Conservation (phyloP, 2,329 filamentous ascomycete species). For the Zelopaecilomyces penicillatus region DNA sequence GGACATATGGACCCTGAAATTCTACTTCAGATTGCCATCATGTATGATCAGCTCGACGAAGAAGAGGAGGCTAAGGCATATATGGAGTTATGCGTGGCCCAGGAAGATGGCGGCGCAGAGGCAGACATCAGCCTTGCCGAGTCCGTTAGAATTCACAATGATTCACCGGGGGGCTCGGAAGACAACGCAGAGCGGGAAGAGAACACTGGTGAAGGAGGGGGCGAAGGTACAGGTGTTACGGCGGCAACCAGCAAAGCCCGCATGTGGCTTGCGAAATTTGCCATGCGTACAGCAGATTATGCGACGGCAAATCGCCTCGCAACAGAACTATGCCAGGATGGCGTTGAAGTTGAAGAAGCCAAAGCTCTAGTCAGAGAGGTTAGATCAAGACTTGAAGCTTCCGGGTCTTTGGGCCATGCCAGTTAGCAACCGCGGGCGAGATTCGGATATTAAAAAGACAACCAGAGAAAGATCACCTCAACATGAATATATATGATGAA, state of each 20-base stretch:
- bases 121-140: constrained; percentile 36
- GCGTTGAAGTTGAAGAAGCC: constrained; percentile 92
- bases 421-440: constrained; percentile 8
- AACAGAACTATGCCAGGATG: constrained; percentile 89
- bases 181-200: constrained; percentile 28
- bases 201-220: constrained; percentile 21
- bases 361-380: constrained; percentile 88
- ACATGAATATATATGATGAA: too few relatives aligned
- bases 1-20: constrained; percentile 79
- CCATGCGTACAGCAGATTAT: constrained; percentile 69
- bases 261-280: constrained; percentile 83
- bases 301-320: constrained; percentile 70
- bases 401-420: constrained; percentile 21
- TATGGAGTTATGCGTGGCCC: constrained; percentile 91
- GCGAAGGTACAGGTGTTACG: constrained; percentile 71
- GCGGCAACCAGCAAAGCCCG: constrained; percentile 85
- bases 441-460: not conserved
- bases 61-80: constrained; percentile 77
- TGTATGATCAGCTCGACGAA: constrained; percentile 77
- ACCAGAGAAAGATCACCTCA: too few relatives aligned
- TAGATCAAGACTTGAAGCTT: constrained; percentile 61
- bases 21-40: constrained; percentile 76
- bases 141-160: constrained; percentile 47
- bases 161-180: constrained; percentile 36
- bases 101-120: constrained; percentile 65